A percentile compares a stretch with the other conserved stretches of the same genome.
Conservation (phyloP, 768 basidiomycete species). For the Amanita pallidorosea region DNA sequence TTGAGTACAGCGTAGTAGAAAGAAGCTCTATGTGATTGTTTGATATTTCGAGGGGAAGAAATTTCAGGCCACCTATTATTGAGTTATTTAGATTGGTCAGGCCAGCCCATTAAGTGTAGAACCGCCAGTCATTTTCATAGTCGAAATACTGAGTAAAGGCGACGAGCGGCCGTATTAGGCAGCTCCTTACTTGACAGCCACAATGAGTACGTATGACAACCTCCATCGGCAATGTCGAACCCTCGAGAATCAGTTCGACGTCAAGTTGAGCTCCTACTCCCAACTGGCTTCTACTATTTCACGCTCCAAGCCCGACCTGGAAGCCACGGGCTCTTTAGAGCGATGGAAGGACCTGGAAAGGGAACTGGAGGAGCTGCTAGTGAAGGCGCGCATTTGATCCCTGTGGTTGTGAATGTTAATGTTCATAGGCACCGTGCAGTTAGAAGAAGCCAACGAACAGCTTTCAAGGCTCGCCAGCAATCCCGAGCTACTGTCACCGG, state of each 20-base stretch:
- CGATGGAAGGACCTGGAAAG: constrained; percentile 77
- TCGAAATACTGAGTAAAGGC: too few species aligned
- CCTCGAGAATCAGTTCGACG: constrained; percentile 85
- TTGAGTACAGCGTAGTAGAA: too few species aligned
- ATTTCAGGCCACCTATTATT: too few species aligned
- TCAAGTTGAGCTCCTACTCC: constrained; percentile 85
- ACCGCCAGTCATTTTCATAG: too few species aligned
- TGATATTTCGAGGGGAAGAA: too few species aligned
- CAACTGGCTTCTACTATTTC: constrained; percentile 68
- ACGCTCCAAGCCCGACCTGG: constrained; percentile 45
- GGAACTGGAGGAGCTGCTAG: constrained; percentile 78
- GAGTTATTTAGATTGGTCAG: too few species aligned
- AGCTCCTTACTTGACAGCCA: constrained; percentile 5
- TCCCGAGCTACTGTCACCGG: constrained; percentile 65
- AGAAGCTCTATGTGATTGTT: too few species aligned
- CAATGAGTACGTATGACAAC: constrained; percentile 78
- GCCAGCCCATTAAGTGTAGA: too few species aligned
- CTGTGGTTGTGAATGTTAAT: neutral
- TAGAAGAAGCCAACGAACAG: constrained; percentile 81
- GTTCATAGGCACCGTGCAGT: constrained; percentile 30
- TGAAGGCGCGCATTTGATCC: constrained; percentile 46
- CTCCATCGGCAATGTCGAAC: constrained; percentile 89
- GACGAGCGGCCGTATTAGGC: neutral
- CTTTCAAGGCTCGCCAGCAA: constrained; percentile 57
- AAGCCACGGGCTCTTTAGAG: constrained; percentile 58